Conservation (phyloP, 805 yeast species). For the Debaryomyces tyrocola region DNA sequence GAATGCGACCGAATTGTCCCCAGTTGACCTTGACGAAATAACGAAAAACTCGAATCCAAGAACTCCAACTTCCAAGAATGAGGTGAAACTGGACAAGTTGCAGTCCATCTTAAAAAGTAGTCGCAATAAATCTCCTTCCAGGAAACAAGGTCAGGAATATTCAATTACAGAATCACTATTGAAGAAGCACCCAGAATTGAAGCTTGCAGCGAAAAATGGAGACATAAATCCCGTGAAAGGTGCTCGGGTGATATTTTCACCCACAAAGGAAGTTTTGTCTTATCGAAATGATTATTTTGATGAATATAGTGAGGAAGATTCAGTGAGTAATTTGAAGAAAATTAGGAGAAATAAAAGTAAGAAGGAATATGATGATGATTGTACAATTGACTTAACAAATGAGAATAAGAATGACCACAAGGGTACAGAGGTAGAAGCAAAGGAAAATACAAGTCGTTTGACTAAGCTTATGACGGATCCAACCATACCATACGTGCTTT, state of each 20-base stretch:
- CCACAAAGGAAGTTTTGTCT: conserved; percentile 25
- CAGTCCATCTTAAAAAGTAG: conserved; percentile 10
- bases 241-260: conserved; percentile 34
- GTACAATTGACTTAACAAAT: background rate
- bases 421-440: background rate
- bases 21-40: conserved; percentile 9
- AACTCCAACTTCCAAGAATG: conserved; percentile 9
- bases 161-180: conserved; percentile 11
- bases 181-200: conserved; percentile 18
- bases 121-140: conserved; percentile 4
- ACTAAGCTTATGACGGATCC: conserved; percentile 34
- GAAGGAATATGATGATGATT: background rate
- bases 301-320: background rate
- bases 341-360: background rate
- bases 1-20: conserved; percentile 6
- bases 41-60: background rate
- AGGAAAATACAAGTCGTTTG: background rate
- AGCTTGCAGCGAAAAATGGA: conserved; percentile 17
- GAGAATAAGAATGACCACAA: background rate
- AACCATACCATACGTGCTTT: conserved; percentile 53
- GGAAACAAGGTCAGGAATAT: background rate
- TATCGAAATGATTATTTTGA: conserved; percentile 1
- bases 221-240: conserved; percentile 31
- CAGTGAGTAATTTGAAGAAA: background rate
- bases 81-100: background rate